phyloP scores from a whole-genome alignment of 805 yeast genomes.

The Priceomyces carsonii region DNA sequence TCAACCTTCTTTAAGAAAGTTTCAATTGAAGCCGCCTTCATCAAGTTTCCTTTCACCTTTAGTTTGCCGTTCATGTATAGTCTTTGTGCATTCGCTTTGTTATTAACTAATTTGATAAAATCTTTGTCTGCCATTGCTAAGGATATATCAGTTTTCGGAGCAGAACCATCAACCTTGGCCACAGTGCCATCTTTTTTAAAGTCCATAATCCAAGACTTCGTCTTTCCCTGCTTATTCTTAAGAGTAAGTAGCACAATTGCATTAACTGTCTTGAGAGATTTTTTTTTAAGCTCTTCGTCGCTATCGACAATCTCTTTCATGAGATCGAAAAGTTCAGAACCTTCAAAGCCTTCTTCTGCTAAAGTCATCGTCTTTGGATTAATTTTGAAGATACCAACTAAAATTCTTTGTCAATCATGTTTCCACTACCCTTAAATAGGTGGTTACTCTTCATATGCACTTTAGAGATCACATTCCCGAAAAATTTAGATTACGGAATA shows the following conservation, averaged over 20 bases:
- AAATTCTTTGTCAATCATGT: no score
- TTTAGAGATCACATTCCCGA: no score
- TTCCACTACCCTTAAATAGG: no score
- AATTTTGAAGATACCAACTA: no score
- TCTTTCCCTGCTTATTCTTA: slow-evolving; percentile 54
- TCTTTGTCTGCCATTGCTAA: slow-evolving; percentile 60
- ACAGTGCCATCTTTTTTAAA: slow-evolving; percentile 54
- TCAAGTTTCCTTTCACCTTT: slow-evolving; percentile 80
- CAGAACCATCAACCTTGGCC: slow-evolving; percentile 38
- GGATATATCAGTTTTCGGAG: slow-evolving; percentile 54
- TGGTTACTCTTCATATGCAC: no score
- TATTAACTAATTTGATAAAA: slow-evolving; percentile 62
- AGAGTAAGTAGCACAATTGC: slow-evolving; percentile 43
- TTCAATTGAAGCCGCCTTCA: slow-evolving; percentile 78
- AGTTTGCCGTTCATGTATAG: slow-evolving; percentile 75
- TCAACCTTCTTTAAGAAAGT: slow-evolving; percentile 51
- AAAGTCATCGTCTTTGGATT: slow-evolving; percentile 11
- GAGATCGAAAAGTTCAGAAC: slow-evolving; percentile 21
- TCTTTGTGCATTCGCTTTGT: slow-evolving; percentile 77
- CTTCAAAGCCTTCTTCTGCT: slow-evolving; percentile 26
- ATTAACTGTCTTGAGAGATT: slow-evolving; percentile 20
- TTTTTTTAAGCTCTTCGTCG: slow-evolving; percentile 18
- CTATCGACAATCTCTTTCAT: slow-evolving; percentile 24
- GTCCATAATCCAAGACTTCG: slow-evolving; percentile 62
- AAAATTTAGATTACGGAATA: no score